Evolutionary conservation across 306 rosid genomes (phyloP).

Genomic region (Aeschynomene evenia): DNA sequence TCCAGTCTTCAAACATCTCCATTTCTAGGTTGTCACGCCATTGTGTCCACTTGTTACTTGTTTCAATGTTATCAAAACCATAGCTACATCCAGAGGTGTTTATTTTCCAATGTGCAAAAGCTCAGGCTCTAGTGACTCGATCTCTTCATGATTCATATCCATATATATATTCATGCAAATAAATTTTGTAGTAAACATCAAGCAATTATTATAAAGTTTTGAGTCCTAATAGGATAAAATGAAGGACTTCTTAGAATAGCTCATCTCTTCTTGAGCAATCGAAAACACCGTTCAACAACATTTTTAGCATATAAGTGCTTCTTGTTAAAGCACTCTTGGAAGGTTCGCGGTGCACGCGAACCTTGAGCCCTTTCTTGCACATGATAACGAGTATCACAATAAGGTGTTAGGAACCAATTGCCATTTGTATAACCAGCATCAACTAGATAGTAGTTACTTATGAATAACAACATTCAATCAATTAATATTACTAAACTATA

Average conservation of each 20-base stretch:
- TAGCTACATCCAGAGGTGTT: too few species aligned
- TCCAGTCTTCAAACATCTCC: too few species aligned
- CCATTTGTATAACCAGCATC: background rate
- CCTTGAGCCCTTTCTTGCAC: background rate
- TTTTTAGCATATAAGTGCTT: background rate
- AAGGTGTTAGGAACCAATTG: background rate
- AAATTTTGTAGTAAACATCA: background rate
- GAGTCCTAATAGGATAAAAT: background rate
- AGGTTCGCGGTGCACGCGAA: background rate
- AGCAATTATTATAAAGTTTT: background rate
- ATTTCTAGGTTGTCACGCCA: too few species aligned
- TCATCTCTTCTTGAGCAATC: background rate
- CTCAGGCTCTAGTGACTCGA: too few species aligned
- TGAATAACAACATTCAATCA: background rate
- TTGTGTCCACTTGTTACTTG: too few species aligned
- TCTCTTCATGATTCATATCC: background rate
- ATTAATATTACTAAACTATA: too few species aligned
- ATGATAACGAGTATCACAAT: background rate
- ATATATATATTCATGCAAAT: background rate
- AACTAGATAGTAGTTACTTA: background rate
- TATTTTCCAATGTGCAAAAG: too few species aligned
- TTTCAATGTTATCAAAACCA: too few species aligned
- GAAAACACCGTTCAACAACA: background rate
- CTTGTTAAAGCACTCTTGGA: background rate
- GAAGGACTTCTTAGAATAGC: background rate